Conservation (phyloP, 2,329 filamentous ascomycete species). For the Clarireedia homoeocarpa region DNA sequence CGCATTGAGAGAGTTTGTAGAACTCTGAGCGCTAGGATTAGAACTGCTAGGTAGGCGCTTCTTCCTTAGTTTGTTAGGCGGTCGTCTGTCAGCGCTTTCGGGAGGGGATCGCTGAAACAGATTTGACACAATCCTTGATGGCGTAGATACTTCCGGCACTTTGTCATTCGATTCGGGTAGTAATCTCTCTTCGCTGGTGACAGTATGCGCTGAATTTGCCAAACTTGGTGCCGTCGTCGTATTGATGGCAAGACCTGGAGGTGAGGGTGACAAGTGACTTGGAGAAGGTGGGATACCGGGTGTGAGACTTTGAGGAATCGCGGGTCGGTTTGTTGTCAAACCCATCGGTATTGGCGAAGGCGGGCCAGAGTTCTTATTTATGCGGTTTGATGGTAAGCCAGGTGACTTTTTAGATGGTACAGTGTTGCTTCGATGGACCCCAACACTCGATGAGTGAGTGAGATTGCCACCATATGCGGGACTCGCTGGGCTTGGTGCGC, state of each 20-base stretch:
- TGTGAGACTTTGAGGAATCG: slow-evolving; percentile 18
- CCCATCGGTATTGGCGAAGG: slow-evolving; percentile 33
- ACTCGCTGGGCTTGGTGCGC: slow-evolving; percentile 60
- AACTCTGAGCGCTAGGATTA: slow-evolving; percentile 86
- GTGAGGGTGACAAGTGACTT: slow-evolving; percentile 19
- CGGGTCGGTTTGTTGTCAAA: slow-evolving; percentile 9
- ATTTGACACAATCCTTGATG: slow-evolving; percentile 59
- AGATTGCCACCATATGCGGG: slow-evolving; percentile 48
- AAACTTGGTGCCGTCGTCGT: slow-evolving; percentile 17
- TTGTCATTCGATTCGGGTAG: slow-evolving; percentile 27
- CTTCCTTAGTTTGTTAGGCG: slow-evolving; percentile 88
- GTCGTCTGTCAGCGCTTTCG: slow-evolving; percentile 53
- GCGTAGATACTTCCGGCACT: slow-evolving; percentile 35
- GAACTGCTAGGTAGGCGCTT: slow-evolving; percentile 66
- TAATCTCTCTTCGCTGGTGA: slow-evolving; percentile 42
- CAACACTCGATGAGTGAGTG: slow-evolving; percentile 45
- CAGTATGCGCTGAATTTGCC: slow-evolving; percentile 18
- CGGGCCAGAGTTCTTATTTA: slow-evolving; percentile 49
- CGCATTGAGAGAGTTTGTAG: slow-evolving; percentile 64
- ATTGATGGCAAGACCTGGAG: slow-evolving; percentile 16
- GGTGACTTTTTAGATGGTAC: slow-evolving; percentile 86
- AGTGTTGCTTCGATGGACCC: slow-evolving; percentile 79
- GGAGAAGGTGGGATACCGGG: slow-evolving; percentile 14
- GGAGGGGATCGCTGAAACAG: slow-evolving; percentile 65
- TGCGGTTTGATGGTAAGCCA: slow-evolving; percentile 58